phyloP scores from a whole-genome alignment of 2,329 filamentous ascomycete genomes.

The Ilyonectria destructans region DNA sequence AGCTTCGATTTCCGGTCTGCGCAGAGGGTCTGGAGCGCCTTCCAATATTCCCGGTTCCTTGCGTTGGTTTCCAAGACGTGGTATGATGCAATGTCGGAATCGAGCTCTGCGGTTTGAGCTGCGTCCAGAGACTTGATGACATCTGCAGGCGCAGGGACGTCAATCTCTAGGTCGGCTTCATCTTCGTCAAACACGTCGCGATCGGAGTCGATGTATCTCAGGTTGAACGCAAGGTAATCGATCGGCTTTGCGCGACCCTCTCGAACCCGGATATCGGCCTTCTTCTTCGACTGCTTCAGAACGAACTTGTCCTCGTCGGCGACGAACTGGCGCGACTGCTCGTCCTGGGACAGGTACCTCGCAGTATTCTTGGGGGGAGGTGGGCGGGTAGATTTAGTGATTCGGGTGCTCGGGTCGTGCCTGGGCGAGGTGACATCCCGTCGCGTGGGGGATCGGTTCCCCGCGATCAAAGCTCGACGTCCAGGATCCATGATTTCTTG shows the following conservation, averaged over 20 bases:
- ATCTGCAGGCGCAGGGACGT: constrained; percentile 85
- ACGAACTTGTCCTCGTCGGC: constrained; percentile 97
- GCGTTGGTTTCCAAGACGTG: constrained; percentile 84
- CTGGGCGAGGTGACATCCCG: constrained; percentile 71
- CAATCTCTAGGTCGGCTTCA: constrained; percentile 80
- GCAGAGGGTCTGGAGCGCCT: constrained; percentile 89
- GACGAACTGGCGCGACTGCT: constrained; percentile 87
- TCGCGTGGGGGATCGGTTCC: constrained; percentile 59
- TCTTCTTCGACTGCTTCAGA: constrained; percentile 97
- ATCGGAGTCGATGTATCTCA: constrained; percentile 90
- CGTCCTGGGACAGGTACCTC: constrained; percentile 79
- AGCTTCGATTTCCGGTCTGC: constrained; percentile 80
- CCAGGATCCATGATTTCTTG: constrained; percentile 66
- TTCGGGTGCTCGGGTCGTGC: constrained; percentile 69
- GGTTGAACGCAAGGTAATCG: constrained; percentile 92
- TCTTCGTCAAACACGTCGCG: constrained; percentile 90
- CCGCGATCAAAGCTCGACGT: constrained; percentile 69
- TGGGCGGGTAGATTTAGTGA: constrained; percentile 65
- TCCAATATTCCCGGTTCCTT: constrained; percentile 92
- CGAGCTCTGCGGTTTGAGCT: constrained; percentile 80
- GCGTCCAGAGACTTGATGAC: constrained; percentile 82
- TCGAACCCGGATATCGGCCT: constrained; percentile 93
- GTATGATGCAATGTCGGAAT: constrained; percentile 87
- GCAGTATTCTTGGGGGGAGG: constrained; percentile 51
- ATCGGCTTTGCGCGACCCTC: constrained; percentile 93